A percentile compares a stretch with the other conserved stretches of the same genome.
Conservation (phyloP, 2,329 filamentous ascomycete species). For the Stemphylium beticola region DNA sequence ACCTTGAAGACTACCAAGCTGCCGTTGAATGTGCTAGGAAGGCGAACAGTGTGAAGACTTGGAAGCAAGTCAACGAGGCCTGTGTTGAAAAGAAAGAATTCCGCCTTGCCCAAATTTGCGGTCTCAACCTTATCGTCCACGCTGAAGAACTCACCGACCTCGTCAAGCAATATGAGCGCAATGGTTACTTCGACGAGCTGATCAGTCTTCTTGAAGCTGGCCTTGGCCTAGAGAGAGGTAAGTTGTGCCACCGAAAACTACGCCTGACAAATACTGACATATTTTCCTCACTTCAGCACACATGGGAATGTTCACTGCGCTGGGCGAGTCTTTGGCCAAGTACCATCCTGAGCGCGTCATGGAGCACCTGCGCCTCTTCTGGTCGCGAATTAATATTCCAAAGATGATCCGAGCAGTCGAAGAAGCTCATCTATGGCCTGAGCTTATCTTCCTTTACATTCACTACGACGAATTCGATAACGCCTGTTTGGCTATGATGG, state of each 20-base stretch:
- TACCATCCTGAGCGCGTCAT: slow-evolving; percentile 96
- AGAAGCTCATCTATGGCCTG: slow-evolving; percentile 95
- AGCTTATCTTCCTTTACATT: slow-evolving; percentile 96
- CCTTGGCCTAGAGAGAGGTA: slow-evolving; percentile 80
- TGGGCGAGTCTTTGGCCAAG: slow-evolving; percentile 90
- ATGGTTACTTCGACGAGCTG: slow-evolving; percentile 98
- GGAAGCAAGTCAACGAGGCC: slow-evolving; percentile 97
- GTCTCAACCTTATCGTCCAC: slow-evolving; percentile 96
- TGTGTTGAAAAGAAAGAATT: slow-evolving; percentile 99
- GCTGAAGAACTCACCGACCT: slow-evolving; percentile 92
- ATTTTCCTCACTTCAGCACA: slow-evolving; percentile 53
- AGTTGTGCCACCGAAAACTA: neutral
- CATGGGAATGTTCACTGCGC: slow-evolving; percentile 95
- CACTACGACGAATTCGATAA: slow-evolving; percentile 99
- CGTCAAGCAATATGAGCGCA: slow-evolving; percentile 94
- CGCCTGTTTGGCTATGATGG: slow-evolving; percentile 95
- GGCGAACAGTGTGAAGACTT: slow-evolving; percentile 98
- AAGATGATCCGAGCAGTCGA: slow-evolving; percentile 95
- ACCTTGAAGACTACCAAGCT: slow-evolving; percentile 94
- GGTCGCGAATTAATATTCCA: slow-evolving; percentile 95
- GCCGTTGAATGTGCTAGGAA: slow-evolving; percentile 98
- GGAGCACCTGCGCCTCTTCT: slow-evolving; percentile 99
- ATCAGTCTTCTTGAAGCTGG: slow-evolving; percentile 94
- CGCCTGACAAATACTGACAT: neutral
- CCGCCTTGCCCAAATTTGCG: slow-evolving; percentile 96